phyloP scores from a whole-genome alignment of 441 rosid genomes.

The Euphorbia corollata region DNA sequence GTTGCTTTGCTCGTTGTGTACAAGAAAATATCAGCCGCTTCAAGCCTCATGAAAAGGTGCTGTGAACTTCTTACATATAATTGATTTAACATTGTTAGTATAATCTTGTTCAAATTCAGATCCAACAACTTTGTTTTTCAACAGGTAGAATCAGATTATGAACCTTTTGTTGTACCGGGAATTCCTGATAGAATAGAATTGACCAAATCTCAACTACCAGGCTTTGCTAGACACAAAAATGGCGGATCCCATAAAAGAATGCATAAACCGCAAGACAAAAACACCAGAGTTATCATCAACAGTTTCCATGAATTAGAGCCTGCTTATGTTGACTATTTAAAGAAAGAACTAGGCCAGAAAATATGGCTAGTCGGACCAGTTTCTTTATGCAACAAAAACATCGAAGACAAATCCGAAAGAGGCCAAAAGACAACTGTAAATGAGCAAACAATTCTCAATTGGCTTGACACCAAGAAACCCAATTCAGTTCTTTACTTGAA shows the following conservation, averaged over 20 bases:
- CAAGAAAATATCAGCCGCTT: constrained; percentile 17
- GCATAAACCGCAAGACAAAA: constrained; percentile 2
- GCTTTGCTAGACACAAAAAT: background rate
- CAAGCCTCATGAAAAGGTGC: constrained; percentile 23
- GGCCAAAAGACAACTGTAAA: constrained; percentile 8
- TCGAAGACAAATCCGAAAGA: constrained; percentile 18
- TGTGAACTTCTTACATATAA: background rate
- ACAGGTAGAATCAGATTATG: constrained; percentile 20
- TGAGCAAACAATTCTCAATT: constrained; percentile 12
- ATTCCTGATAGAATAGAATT: constrained; percentile 29
- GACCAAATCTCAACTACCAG: constrained; percentile 28
- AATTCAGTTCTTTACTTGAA: constrained; percentile 13
- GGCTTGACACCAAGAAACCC: constrained; percentile 17
- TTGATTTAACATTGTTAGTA: too few relatives aligned
- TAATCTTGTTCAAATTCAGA: too few relatives aligned
- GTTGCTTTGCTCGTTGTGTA: constrained; percentile 29
- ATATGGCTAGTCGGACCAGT: constrained; percentile 39
- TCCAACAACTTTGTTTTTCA: background rate
- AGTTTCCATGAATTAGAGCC: constrained; percentile 36
- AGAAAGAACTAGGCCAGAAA: constrained; percentile 23
- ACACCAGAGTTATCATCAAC: constrained; percentile 26
- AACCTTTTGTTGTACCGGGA: constrained; percentile 29
- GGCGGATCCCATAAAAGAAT: background rate
- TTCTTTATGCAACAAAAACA: constrained; percentile 19
- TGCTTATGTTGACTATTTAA: constrained; percentile 27